A percentile compares a stretch with the other conserved stretches of the same genome.
Conservation (phyloP, 164 flowering plant species). For the Litsea cubeba region DNA sequence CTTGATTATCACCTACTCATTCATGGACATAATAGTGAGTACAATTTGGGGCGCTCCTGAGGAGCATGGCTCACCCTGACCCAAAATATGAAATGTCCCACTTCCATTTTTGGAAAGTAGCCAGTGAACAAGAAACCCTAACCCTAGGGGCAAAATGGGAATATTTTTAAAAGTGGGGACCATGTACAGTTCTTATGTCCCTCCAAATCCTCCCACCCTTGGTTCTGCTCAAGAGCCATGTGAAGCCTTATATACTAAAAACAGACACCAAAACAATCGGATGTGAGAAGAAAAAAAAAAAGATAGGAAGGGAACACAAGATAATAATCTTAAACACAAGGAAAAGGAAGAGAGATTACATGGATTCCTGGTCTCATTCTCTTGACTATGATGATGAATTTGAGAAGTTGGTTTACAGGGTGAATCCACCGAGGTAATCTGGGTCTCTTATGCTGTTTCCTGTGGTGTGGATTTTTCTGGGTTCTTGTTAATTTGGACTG, state of each 20-base stretch:
- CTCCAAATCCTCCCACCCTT: neutral
- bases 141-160: neutral
- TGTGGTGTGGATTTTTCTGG: neutral
- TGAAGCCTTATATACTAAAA: neutral
- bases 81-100: neutral
- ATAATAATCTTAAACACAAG: too few relatives aligned
- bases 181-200: neutral
- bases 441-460: neutral
- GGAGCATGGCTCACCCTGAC: neutral
- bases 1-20: too few relatives aligned
- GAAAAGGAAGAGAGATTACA: slow-evolving; percentile 8
- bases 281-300: neutral
- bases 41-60: neutral
- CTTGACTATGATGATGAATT: slow-evolving; percentile 47
- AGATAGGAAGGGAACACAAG: neutral
- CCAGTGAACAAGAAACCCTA: neutral
- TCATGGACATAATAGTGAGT: too few relatives aligned
- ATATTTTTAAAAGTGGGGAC: neutral
- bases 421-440: slow-evolving; percentile 81
- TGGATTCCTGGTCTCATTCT: slow-evolving; percentile 55
- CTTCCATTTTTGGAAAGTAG: neutral
- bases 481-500: neutral
- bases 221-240: neutral
- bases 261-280: neutral
- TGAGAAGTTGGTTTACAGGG: slow-evolving; percentile 67